These are phyloP conservation scores for Oryza longistaminata DNA, from an alignment of 176 grass and related monocot species.

Conservation along the genomic window DNA sequence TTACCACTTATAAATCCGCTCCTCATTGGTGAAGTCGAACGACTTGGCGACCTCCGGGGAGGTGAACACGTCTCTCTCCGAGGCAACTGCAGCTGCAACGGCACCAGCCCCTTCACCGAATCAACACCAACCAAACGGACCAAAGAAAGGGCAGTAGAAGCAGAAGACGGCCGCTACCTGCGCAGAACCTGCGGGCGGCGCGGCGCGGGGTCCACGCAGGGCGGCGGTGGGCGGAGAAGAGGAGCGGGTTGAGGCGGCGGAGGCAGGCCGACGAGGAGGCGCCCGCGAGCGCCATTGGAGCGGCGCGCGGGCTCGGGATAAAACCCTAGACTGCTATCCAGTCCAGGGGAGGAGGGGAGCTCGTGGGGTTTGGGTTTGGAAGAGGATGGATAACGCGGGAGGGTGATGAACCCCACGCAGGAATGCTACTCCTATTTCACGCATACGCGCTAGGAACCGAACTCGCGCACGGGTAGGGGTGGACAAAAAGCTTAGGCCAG, in stretches of 20 bases:
- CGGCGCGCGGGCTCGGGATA: constrained; percentile 26
- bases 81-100: constrained; percentile 52
- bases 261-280: constrained; percentile 56
- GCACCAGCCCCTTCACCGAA: background rate
- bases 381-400: constrained; percentile 67
- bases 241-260: constrained; percentile 62
- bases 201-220: constrained; percentile 40
- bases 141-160: background rate
- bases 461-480: too few species aligned
- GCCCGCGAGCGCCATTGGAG: constrained; percentile 69
- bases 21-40: constrained; percentile 90
- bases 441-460: too few species aligned
- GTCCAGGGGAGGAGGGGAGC: background rate
- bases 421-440: too few species aligned
- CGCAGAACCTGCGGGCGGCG: constrained; percentile 58
- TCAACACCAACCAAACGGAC: background rate
- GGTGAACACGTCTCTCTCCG: constrained; percentile 73
- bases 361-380: constrained; percentile 37
- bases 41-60: constrained; percentile 77
- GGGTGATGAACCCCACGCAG: background rate
- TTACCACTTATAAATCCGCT: constrained; percentile 97
- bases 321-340: constrained; percentile 42
- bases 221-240: constrained; percentile 50
- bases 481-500: too few species aligned
- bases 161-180: constrained; percentile 38